A percentile compares a stretch with the other conserved stretches of the same genome.
Evolutionary conservation across 2,329 filamentous ascomycete genomes (phyloP).

Genomic region (Diaporthe destruens): DNA sequence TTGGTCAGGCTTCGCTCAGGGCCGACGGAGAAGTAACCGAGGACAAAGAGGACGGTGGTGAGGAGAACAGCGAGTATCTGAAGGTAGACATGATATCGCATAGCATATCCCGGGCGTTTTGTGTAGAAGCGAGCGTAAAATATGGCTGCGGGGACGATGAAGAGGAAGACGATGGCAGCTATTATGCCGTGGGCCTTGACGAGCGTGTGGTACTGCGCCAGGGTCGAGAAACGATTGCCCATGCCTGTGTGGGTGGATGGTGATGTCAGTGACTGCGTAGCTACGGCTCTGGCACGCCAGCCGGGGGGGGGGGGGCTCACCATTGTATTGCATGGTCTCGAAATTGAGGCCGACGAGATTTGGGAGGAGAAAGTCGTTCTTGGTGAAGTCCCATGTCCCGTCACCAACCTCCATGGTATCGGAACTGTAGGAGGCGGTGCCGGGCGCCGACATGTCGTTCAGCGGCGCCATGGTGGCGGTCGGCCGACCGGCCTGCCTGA

Average conservation of each 20-base stretch:
- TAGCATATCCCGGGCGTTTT: conserved; percentile 69
- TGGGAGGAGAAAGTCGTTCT: conserved; percentile 82
- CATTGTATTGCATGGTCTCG: conserved; percentile 87
- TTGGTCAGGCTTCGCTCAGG: conserved; percentile 79
- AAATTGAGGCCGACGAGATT: conserved; percentile 83
- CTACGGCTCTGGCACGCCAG: background rate
- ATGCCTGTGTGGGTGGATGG: conserved; percentile 68
- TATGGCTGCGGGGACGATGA: conserved; percentile 80
- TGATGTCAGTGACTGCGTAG: conserved; percentile 38
- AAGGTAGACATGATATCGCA: conserved; percentile 80
- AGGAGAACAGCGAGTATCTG: conserved; percentile 77
- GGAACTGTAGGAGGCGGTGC: conserved; percentile 79
- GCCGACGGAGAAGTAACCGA: conserved; percentile 85
- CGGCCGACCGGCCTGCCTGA: conserved; percentile 44
- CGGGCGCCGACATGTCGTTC: conserved; percentile 74
- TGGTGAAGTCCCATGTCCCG: conserved; percentile 84
- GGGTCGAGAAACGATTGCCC: conserved; percentile 81
- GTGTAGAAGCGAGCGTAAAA: conserved; percentile 80
- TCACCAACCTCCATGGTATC: conserved; percentile 83
- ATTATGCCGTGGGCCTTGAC: conserved; percentile 80
- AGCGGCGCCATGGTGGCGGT: conserved; percentile 71
- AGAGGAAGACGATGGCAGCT: conserved; percentile 79
- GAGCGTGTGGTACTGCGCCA: conserved; percentile 77
- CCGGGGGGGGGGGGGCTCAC: conserved; percentile 56
- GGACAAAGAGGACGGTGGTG: conserved; percentile 77